Percentiles rank a stretch among this genome's conserved stretches.
Evolutionary conservation across 2,329 filamentous ascomycete genomes (phyloP).

Genomic region (Colletotrichum orchidophilum): DNA sequence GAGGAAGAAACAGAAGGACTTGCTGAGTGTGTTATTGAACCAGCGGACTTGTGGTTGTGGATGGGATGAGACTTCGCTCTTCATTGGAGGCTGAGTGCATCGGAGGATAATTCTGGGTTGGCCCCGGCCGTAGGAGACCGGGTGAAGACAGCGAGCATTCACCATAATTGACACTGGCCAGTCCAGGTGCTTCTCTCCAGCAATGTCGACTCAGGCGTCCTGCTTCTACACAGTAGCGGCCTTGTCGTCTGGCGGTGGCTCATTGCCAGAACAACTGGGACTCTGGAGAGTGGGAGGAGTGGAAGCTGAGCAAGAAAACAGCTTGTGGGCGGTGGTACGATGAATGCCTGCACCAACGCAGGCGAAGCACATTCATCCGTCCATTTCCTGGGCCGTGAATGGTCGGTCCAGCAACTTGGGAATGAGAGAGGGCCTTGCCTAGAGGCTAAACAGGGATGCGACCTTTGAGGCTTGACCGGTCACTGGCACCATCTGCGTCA

Average conservation of each 20-base stretch:
- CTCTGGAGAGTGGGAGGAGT: background rate
- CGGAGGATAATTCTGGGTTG: background rate
- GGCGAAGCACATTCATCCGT: conserved; percentile 24
- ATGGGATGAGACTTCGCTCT: no score
- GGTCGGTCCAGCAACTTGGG: conserved; percentile 31
- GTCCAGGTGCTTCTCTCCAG: background rate
- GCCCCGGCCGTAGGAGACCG: no score
- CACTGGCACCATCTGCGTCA: conserved; percentile 20
- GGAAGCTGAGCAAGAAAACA: background rate
- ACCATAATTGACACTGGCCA: background rate
- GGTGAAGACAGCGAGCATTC: background rate
- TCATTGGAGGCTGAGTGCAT: background rate
- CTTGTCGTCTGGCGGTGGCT: background rate
- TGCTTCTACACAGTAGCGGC: background rate
- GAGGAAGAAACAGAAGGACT: background rate
- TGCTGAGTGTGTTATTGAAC: background rate
- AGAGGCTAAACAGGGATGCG: conserved; percentile 16
- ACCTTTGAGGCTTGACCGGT: conserved; percentile 13
- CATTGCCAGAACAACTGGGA: background rate
- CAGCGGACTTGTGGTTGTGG: background rate
- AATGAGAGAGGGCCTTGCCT: conserved; percentile 29
- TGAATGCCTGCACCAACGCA: conserved; percentile 30
- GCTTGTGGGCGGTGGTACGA: conserved; percentile 23
- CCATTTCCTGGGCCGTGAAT: conserved; percentile 9
- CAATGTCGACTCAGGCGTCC: background rate